Percentiles rank a stretch among this genome's conserved stretches.
Evolutionary conservation across 2,329 filamentous ascomycete genomes (phyloP).

Genomic region (Trichoderma sp.): DNA sequence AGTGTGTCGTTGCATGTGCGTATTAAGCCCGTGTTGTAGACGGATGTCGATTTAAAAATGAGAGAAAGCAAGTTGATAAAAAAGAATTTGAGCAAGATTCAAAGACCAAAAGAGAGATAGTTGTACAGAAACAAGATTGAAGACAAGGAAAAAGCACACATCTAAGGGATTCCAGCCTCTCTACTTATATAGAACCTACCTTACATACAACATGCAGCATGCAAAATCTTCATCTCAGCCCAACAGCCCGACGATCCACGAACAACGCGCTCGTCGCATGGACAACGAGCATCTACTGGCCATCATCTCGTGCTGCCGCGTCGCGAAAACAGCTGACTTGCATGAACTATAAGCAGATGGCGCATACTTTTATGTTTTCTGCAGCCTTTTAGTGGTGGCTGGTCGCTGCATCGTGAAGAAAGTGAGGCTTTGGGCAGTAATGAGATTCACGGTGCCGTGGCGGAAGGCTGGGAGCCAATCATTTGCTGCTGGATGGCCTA

Average conservation of each 20-base stretch:
- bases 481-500: background rate
- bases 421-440: constrained; percentile 12
- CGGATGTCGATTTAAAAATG: background rate
- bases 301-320: constrained; percentile 15
- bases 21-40: background rate
- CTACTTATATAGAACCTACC: constrained; percentile 2
- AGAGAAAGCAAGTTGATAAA: constrained; percentile 5
- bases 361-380: background rate
- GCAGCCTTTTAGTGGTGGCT: background rate
- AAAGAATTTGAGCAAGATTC: background rate
- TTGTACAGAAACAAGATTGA: background rate
- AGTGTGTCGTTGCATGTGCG: background rate
- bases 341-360: constrained; percentile 10
- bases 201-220: background rate
- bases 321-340: constrained; percentile 30
- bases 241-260: background rate
- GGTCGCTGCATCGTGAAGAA: background rate
- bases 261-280: constrained; percentile 2
- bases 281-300: constrained; percentile 11
- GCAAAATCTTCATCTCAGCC: constrained; percentile 5
- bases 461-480: constrained; percentile 8
- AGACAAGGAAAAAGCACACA: background rate
- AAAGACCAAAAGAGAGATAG: background rate
- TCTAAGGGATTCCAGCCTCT: background rate
- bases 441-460: constrained; percentile 5